Base-by-base conservation (phyloP, 345 rosid species). In the Mallotus nudiflorus region DNA sequence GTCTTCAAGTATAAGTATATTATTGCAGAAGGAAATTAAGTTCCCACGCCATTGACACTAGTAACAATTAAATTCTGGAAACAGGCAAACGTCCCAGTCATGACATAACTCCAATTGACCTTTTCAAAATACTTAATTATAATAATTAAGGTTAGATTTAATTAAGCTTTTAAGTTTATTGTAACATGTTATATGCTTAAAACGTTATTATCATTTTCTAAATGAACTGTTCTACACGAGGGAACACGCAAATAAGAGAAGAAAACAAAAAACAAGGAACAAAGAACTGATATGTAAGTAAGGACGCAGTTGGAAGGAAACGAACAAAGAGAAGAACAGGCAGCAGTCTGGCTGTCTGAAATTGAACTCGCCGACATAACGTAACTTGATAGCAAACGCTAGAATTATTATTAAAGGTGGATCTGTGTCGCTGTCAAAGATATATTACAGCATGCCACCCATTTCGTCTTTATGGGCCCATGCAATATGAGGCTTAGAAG, bases 381-480 rank as follows among this genome's bases (percentile, higher is more conserved):
- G 80, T 68, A 79, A 51, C 66, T 75, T 68, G 61, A 58, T 66
- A 62, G 71, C 68, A 74, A 79, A 33, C 69, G 14, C 52, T 25
- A 54, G 69, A 58, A 62, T 60, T n/a, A 63, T 62, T 52, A 62
- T 8, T n/a, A n/a, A n/a, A 29, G 75, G 51, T 64, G 53, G 80
- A 62, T 42, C 13, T 53, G 73, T 70, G 67, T 70, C 65, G 49
- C 68, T 42, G 80, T 72, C 78, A 42, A 46, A 28, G 2, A 51
- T 51, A 51, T 51, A 31, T 13, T 52, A 27, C 57, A 56, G 44
- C 25, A 37, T 28, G 44, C 29, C 68, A 25, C 60, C 14, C 5
- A 24, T 31, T 58, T 0, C 12, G 7, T 6, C 39, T 14, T 13
- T 52, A n/a, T 10, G 72, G 75, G 66, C 59, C 81, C 73, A 53